Conservation (phyloP, 352 stramenopile genomes). For the Phytophthora pistaciae region DNA sequence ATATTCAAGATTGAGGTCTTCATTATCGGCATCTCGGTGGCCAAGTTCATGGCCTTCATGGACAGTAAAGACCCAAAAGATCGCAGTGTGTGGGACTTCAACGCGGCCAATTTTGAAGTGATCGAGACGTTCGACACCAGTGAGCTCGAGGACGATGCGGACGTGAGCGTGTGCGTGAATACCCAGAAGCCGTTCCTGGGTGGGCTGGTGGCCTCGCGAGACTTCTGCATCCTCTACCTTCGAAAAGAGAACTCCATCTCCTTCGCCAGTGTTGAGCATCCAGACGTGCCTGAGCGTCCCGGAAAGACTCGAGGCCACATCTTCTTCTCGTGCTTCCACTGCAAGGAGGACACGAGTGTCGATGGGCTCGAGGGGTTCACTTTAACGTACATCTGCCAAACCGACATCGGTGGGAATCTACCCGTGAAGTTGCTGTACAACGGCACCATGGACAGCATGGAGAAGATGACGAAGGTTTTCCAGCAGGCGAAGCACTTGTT, state of each 20-base stretch:
- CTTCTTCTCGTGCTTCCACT: slow-evolving; percentile 57
- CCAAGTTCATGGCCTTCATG: slow-evolving; percentile 54
- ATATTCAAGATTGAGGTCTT: slow-evolving; percentile 69
- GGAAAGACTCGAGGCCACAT: slow-evolving; percentile 48
- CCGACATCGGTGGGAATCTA: slow-evolving; percentile 60
- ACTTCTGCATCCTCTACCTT: slow-evolving; percentile 65
- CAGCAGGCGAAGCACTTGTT: slow-evolving; percentile 52
- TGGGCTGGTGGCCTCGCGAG: slow-evolving; percentile 57
- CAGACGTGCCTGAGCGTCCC: slow-evolving; percentile 41
- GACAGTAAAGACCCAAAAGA: slow-evolving; percentile 50
- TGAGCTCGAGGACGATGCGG: slow-evolving; percentile 26
- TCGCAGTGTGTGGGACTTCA: slow-evolving; percentile 60
- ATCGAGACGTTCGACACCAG: slow-evolving; percentile 50
- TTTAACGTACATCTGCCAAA: slow-evolving; percentile 63
- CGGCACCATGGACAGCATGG: slow-evolving; percentile 68
- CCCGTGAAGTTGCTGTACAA: slow-evolving; percentile 62
- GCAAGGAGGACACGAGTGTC: slow-evolving; percentile 32
- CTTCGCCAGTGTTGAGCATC: slow-evolving; percentile 56
- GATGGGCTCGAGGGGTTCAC: slow-evolving; percentile 42
- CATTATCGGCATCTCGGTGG: slow-evolving; percentile 46
- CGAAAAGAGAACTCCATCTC: slow-evolving; percentile 34
- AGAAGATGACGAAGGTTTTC: slow-evolving; percentile 67
- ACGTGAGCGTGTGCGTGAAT: slow-evolving; percentile 56
- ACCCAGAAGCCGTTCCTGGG: slow-evolving; percentile 66
- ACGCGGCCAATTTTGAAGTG: slow-evolving; percentile 57